Conservation (phyloP, 1,284 basidiomycete genomes). For the Peniophora sp. region DNA sequence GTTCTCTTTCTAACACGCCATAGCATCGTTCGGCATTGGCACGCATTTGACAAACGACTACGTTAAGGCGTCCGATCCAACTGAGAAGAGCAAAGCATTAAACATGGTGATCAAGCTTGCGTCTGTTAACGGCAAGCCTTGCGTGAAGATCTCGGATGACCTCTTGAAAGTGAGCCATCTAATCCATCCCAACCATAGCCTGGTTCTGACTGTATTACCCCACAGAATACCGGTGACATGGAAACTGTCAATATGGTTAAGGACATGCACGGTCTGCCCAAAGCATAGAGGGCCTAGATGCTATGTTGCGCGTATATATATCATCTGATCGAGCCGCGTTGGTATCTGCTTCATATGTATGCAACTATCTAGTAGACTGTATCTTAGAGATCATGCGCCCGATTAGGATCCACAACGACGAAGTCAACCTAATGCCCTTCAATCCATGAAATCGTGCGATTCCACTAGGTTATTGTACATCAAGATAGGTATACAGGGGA, state of each 20-base stretch:
- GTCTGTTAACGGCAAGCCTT: constrained; percentile 63
- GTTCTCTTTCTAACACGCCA: background rate
- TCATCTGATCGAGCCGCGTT: no score
- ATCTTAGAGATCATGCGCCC: no score
- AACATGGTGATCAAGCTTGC: constrained; percentile 93
- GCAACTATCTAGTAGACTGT: no score
- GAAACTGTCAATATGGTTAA: constrained; percentile 36
- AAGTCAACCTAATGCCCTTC: no score
- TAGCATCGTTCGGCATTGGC: constrained; percentile 83
- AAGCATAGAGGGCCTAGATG: constrained; percentile 1
- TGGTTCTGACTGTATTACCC: background rate
- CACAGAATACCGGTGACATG: constrained; percentile 28
- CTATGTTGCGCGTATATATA: no score
- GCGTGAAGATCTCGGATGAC: constrained; percentile 92
- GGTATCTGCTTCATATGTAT: no score
- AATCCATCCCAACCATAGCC: constrained; percentile 4
- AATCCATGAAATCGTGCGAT: no score
- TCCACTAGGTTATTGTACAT: no score
- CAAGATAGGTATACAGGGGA: no score
- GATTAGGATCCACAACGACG: no score
- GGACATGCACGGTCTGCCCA: constrained; percentile 24
- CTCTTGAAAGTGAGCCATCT: constrained; percentile 57
- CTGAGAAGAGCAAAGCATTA: constrained; percentile 67
- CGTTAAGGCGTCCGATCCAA: constrained; percentile 41
- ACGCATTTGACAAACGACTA: constrained; percentile 91